Evolutionary conservation across 148 eudicot species (phyloP).

Genomic region (Chenopodium quinoa): DNA sequence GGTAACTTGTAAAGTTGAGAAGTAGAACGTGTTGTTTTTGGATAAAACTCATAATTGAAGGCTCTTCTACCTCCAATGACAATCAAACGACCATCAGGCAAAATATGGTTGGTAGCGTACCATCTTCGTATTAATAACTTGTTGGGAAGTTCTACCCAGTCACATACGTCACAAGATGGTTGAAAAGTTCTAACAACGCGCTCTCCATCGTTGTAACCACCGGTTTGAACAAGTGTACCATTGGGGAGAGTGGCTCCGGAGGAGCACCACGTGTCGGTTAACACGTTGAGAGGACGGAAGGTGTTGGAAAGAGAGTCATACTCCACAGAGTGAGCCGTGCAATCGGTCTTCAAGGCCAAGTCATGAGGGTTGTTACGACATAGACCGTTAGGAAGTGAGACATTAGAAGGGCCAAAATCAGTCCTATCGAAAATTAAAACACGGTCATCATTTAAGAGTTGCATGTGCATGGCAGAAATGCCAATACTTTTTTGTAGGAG

Average conservation of each 20-base stretch:
- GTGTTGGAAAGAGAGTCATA: constrained; percentile 47
- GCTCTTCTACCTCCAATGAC: constrained; percentile 61
- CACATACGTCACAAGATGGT: constrained; percentile 43
- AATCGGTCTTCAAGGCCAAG: constrained; percentile 31
- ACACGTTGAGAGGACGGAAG: constrained; percentile 56
- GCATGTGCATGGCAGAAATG: constrained; percentile 62
- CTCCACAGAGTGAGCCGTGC: constrained; percentile 76
- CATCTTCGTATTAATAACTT: constrained; percentile 19
- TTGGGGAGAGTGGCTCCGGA: constrained; percentile 53
- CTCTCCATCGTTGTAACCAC: constrained; percentile 65
- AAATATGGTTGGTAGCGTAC: constrained; percentile 41
- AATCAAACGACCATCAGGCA: constrained; percentile 65
- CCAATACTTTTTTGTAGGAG: constrained; percentile 35
- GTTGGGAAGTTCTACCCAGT: constrained; percentile 49
- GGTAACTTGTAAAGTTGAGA: constrained; percentile 28
- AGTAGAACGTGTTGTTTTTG: constrained; percentile 21
- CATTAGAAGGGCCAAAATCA: constrained; percentile 46
- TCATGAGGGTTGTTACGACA: constrained; percentile 34
- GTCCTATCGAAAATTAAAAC: constrained; percentile 53
- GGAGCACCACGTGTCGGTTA: constrained; percentile 75
- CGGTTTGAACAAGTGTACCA: constrained; percentile 63
- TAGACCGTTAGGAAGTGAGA: constrained; percentile 29
- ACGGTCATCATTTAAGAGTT: constrained; percentile 41
- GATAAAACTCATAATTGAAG: constrained; percentile 64
- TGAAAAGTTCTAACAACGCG: constrained; percentile 37